Evolutionary conservation across 208 protist genomes (phyloP).

Genomic region (Herpetomonas tarakana): DNA sequence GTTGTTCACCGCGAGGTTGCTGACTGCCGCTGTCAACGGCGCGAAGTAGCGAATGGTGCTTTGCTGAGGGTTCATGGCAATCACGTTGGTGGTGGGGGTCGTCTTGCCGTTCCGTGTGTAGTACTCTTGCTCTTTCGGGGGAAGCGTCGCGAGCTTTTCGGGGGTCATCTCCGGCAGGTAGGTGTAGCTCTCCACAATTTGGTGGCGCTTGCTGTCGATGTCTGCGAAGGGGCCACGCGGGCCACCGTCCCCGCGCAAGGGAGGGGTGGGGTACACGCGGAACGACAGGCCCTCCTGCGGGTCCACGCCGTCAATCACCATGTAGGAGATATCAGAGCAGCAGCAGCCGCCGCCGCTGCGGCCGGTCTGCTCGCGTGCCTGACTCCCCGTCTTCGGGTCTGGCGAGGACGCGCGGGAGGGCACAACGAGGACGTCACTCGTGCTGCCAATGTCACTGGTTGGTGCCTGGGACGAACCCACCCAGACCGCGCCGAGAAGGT

Average conservation of each 20-base stretch:
- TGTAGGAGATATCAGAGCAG: not conserved
- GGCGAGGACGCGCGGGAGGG: not conserved
- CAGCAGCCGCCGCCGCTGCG: not conserved
- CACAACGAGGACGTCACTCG: too few species aligned
- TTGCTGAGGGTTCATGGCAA: conserved; percentile 22
- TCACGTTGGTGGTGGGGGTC: not conserved
- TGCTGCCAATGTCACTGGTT: not conserved
- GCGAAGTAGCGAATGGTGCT: conserved; percentile 23
- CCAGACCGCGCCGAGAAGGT: conserved; percentile 1
- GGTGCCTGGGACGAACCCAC: not conserved
- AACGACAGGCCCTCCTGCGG: not conserved
- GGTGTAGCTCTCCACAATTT: conserved; percentile 21
- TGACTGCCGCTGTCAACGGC: conserved; percentile 1
- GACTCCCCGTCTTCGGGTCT: not conserved
- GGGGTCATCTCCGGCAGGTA: conserved; percentile 6
- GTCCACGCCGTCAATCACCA: conserved; percentile 28
- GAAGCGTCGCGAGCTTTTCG: not conserved
- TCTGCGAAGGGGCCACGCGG: not conserved
- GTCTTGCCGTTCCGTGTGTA: conserved; percentile 14
- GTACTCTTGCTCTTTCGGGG: conserved; percentile 16
- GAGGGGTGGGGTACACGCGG: conserved; percentile 9
- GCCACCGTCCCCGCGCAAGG: not conserved
- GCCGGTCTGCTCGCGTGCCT: too few species aligned
- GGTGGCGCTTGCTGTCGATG: conserved; percentile 16
- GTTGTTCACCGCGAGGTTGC: conserved; percentile 8